Conservation (phyloP, 1,139 yeast genomes). For the Saccharomycopsis crataegensis region DNA sequence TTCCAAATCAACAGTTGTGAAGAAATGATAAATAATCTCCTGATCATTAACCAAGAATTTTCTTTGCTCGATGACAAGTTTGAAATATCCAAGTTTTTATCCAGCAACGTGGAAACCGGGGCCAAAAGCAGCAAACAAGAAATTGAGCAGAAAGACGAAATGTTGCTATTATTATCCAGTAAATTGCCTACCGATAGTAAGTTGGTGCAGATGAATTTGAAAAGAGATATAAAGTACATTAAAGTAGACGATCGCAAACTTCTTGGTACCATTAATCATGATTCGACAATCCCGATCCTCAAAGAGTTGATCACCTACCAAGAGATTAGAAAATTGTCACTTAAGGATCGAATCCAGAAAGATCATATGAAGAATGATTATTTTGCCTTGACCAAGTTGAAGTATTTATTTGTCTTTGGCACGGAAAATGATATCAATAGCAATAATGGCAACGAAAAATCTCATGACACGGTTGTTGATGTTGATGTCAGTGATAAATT, state of each 20-base stretch:
- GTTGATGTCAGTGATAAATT: constrained; percentile 11
- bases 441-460: background rate
- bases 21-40: constrained; percentile 15
- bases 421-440: constrained; percentile 12
- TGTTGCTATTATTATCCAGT: constrained; percentile 16
- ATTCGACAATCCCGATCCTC: constrained; percentile 16
- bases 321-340: constrained; percentile 14
- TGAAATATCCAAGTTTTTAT: constrained; percentile 17
- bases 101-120: constrained; percentile 7
- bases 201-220: constrained; percentile 6
- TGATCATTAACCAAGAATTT: constrained; percentile 13
- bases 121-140: background rate
- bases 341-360: constrained; percentile 15
- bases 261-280: constrained; percentile 14
- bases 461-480: constrained; percentile 4
- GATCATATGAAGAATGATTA: constrained; percentile 13
- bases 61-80: constrained; percentile 14
- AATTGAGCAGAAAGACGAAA: constrained; percentile 8
- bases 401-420: constrained; percentile 18
- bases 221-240: constrained; percentile 11
- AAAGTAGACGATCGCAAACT: constrained; percentile 10
- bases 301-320: constrained; percentile 17
- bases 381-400: constrained; percentile 18
- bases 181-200: constrained; percentile 16
- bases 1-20: constrained; percentile 17